Evolutionary conservation across 2,329 filamentous ascomycete species (phyloP).

Genomic region (Fusarium abutilonis): DNA sequence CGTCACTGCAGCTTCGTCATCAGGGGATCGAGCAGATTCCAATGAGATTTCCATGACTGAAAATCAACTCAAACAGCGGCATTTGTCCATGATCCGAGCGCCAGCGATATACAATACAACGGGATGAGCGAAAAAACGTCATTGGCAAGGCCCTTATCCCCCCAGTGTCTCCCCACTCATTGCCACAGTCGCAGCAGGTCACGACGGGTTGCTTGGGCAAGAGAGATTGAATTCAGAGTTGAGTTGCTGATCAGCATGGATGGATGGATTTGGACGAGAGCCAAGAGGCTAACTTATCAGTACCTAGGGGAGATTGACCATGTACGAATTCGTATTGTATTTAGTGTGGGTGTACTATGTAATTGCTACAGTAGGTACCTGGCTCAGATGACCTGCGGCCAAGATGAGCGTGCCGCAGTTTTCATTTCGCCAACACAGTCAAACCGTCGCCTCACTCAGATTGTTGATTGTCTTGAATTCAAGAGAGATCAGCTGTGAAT

Average conservation of each 20-base stretch:
- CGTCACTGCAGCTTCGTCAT: constrained; percentile 29
- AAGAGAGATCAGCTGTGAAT: not conserved
- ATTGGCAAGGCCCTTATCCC: constrained; percentile 8
- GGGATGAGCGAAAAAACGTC: constrained; percentile 18
- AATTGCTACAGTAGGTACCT: not conserved
- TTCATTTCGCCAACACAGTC: constrained; percentile 25
- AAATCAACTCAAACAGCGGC: not conserved
- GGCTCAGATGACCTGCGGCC: constrained; percentile 17
- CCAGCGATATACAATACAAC: constrained; percentile 1
- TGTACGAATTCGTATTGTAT: constrained; percentile 26
- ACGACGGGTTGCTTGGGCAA: constrained; percentile 14
- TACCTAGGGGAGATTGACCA: constrained; percentile 16
- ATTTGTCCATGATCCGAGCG: constrained; percentile 8
- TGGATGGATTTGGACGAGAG: not conserved
- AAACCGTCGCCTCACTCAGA: not conserved
- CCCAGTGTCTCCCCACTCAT: constrained; percentile 20
- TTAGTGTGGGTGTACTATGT: constrained; percentile 1
- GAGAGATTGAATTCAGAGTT: constrained; percentile 8
- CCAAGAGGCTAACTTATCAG: constrained; percentile 20
- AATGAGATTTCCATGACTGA: not conserved
- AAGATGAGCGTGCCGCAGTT: constrained; percentile 14
- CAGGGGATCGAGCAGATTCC: constrained; percentile 1
- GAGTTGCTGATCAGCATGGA: not conserved
- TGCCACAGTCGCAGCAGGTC: constrained; percentile 25
- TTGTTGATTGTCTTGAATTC: not conserved